phyloP scores from a whole-genome alignment of 2,329 filamentous ascomycete genomes.

The Cryphonectria radicalis region DNA sequence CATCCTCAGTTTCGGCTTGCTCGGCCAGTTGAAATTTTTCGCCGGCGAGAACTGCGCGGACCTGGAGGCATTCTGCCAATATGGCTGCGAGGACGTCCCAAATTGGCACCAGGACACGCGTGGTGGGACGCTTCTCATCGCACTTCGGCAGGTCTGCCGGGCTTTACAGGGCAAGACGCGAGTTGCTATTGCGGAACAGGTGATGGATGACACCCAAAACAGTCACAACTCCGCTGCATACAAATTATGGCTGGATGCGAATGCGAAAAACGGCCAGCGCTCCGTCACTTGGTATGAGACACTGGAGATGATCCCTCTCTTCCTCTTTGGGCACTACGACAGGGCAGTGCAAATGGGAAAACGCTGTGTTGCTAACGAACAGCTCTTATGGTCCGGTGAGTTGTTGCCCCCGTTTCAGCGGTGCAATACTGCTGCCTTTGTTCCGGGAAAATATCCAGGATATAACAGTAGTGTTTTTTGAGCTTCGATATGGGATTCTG shows the following conservation, averaged over 20 bases:
- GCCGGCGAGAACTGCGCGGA: conserved; percentile 71
- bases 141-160: conserved; percentile 67
- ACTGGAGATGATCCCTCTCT: conserved; percentile 65
- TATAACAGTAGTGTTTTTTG: background rate
- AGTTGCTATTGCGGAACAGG: conserved; percentile 50
- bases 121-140: conserved; percentile 71
- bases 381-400: conserved; percentile 59
- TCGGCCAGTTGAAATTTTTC: conserved; percentile 70
- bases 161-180: conserved; percentile 77
- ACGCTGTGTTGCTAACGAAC: conserved; percentile 50
- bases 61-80: conserved; percentile 71
- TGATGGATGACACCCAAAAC: conserved; percentile 67
- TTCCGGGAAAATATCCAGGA: background rate
- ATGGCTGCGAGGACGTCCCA: conserved; percentile 73
- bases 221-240: conserved; percentile 62
- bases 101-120: conserved; percentile 73
- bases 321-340: conserved; percentile 66
- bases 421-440: background rate
- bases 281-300: conserved; percentile 71
- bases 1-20: conserved; percentile 72
- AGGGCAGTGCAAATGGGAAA: conserved; percentile 62
- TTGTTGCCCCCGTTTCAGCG: background rate
- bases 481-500: background rate
- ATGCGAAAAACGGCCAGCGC: conserved; percentile 62
- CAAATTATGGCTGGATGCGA: conserved; percentile 60